A percentile compares a stretch with the other conserved stretches of the same genome.
These are phyloP conservation scores for Lipomyces orientalis DNA, from an alignment of 805 yeast species.

Conservation along the genomic window DNA sequence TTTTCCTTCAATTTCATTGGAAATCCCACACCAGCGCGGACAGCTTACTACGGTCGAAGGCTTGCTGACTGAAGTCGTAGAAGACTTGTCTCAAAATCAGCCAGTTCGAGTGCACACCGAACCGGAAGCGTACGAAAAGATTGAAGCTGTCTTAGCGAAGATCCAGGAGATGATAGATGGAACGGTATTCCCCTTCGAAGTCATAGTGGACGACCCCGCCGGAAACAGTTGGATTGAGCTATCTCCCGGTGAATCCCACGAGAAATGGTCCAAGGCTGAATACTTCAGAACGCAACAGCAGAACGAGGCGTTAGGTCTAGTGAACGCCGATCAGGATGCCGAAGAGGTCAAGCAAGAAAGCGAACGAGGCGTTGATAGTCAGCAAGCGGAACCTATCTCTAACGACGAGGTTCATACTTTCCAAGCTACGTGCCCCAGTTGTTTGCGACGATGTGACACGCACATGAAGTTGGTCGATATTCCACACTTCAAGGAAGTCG, in stretches of 20 bases:
- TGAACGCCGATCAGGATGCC: conserved; percentile 66
- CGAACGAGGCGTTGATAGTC: conserved; percentile 12
- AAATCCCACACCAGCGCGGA: conserved; percentile 94
- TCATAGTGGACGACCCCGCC: conserved; percentile 87
- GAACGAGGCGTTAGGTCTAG: conserved; percentile 80
- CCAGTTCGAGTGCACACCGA: conserved; percentile 73
- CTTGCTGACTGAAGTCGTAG: conserved; percentile 77
- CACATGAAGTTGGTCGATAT: conserved; percentile 96
- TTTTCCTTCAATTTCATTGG: conserved; percentile 84
- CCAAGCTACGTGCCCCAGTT: conserved; percentile 89
- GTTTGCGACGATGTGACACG: conserved; percentile 81
- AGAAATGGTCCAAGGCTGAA: conserved; percentile 86
- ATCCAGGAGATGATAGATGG: conserved; percentile 68
- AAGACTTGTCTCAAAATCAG: conserved; percentile 81
- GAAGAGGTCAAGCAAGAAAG: conserved; percentile 33
- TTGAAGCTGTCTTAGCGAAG: conserved; percentile 66
- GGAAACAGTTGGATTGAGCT: conserved; percentile 97
- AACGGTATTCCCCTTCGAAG: conserved; percentile 75
- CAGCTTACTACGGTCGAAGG: conserved; percentile 95
- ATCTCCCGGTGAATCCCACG: conserved; percentile 82
- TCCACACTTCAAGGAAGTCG: conserved; percentile 97
- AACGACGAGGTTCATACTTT: conserved; percentile 94
- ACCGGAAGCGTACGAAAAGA: conserved; percentile 77
- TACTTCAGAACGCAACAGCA: conserved; percentile 88
- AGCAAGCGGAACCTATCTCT: conserved; percentile 58